phyloP scores from a whole-genome alignment of 2,329 filamentous ascomycete species.

The Penicillium palitans region DNA sequence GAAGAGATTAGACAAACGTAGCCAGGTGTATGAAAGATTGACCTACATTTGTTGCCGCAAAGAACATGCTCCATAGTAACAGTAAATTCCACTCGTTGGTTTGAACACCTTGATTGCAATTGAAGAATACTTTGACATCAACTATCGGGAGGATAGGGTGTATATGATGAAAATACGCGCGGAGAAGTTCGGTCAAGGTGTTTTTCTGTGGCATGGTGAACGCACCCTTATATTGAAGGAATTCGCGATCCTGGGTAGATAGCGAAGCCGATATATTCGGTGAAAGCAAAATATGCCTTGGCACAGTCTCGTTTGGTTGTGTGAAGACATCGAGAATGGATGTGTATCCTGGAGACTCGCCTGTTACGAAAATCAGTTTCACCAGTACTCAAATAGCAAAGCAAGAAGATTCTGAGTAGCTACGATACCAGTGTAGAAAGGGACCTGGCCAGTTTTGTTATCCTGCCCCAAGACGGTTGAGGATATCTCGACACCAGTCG shows the following conservation, averaged over 20 bases:
- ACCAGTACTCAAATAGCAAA: not conserved
- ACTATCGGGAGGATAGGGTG: conserved; percentile 30
- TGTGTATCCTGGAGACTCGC: not conserved
- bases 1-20: not conserved
- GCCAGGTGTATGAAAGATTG: not conserved
- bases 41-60: conserved; percentile 36
- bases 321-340: conserved; percentile 17
- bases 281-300: conserved; percentile 25
- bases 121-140: conserved; percentile 33
- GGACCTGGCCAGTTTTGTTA: conserved; percentile 20
- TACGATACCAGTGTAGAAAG: conserved; percentile 28
- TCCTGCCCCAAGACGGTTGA: conserved; percentile 23
- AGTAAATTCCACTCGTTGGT: conserved; percentile 35
- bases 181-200: conserved; percentile 34
- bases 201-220: conserved; percentile 35
- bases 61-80: conserved; percentile 45
- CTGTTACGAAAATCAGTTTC: conserved; percentile 16
- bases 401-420: not conserved
- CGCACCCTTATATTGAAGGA: conserved; percentile 36
- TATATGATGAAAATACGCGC: conserved; percentile 37
- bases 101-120: conserved; percentile 28
- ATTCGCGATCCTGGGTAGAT: conserved; percentile 22
- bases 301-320: conserved; percentile 17
- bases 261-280: conserved; percentile 12
- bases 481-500: conserved; percentile 25